phyloP scores from a whole-genome alignment of 2,329 filamentous ascomycete genomes.

The Diaporthe eres region DNA sequence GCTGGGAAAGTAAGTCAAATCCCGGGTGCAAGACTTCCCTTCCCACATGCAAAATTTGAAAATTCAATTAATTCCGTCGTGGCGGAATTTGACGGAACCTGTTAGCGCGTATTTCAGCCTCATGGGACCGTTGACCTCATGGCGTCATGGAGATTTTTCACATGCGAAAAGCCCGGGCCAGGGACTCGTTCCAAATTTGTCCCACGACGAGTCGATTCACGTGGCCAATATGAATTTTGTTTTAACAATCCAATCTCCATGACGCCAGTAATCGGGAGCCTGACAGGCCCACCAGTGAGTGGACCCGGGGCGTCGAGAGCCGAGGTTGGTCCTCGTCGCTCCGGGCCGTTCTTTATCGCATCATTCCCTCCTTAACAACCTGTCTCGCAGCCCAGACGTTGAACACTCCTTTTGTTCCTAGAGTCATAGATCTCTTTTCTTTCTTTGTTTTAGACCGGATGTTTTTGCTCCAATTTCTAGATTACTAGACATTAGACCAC shows the following conservation, averaged over 20 bases:
- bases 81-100: conserved; percentile 17
- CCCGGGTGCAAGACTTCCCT: background rate
- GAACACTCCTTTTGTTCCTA: background rate
- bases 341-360: conserved; percentile 37
- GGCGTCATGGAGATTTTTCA: conserved; percentile 30
- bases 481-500: background rate
- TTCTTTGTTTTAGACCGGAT: background rate
- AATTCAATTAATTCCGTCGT: background rate
- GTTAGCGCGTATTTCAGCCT: conserved; percentile 27
- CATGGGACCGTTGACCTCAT: background rate
- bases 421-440: background rate
- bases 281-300: conserved; percentile 33
- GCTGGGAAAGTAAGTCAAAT: background rate
- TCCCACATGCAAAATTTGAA: background rate
- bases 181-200: background rate
- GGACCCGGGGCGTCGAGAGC: conserved; percentile 34
- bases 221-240: conserved; percentile 15
- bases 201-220: background rate
- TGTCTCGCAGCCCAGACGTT: background rate
- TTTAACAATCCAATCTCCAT: background rate
- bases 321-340: conserved; percentile 35
- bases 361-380: background rate
- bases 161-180: background rate
- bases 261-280: conserved; percentile 14
- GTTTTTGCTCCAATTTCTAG: background rate